phyloP scores from a whole-genome alignment of 2,329 filamentous ascomycete genomes.

The Fusarium verrucosum region DNA sequence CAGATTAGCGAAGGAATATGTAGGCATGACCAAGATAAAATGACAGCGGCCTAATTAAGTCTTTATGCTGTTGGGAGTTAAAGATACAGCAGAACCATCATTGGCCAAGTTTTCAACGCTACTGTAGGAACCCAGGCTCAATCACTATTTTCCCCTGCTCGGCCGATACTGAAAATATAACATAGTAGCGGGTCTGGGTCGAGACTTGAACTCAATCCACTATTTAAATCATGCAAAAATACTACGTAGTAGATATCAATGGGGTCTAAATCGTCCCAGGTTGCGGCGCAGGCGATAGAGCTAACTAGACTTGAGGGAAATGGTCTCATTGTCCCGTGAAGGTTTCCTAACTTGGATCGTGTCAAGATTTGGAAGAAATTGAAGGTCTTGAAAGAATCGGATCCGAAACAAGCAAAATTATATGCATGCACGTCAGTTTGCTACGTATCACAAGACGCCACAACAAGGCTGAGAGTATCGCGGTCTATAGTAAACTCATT shows the following conservation, averaged over 20 bases:
- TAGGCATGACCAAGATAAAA: background rate
- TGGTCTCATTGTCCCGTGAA: background rate
- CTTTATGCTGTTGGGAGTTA: background rate
- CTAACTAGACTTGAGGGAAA: background rate
- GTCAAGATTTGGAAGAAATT: background rate
- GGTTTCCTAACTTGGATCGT: background rate
- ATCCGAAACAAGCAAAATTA: background rate
- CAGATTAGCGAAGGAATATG: background rate
- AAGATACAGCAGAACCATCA: background rate
- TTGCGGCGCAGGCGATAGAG: slow-evolving; percentile 49
- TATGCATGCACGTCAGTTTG: background rate
- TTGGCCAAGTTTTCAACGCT: slow-evolving; percentile 12
- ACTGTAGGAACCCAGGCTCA: slow-evolving; percentile 26
- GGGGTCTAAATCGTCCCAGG: slow-evolving; percentile 65
- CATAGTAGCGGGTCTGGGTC: slow-evolving; percentile 11
- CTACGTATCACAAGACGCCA: too few species aligned
- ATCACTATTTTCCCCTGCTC: background rate
- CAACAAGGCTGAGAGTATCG: background rate
- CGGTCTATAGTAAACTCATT: background rate
- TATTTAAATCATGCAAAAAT: slow-evolving; percentile 60
- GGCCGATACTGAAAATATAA: slow-evolving; percentile 9
- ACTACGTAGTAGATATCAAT: background rate
- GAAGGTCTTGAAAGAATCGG: background rate
- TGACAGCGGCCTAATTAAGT: background rate
- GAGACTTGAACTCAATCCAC: slow-evolving; percentile 3